phyloP scores from a whole-genome alignment of 2,329 filamentous ascomycete genomes.

The Penicillium rolfsii region DNA sequence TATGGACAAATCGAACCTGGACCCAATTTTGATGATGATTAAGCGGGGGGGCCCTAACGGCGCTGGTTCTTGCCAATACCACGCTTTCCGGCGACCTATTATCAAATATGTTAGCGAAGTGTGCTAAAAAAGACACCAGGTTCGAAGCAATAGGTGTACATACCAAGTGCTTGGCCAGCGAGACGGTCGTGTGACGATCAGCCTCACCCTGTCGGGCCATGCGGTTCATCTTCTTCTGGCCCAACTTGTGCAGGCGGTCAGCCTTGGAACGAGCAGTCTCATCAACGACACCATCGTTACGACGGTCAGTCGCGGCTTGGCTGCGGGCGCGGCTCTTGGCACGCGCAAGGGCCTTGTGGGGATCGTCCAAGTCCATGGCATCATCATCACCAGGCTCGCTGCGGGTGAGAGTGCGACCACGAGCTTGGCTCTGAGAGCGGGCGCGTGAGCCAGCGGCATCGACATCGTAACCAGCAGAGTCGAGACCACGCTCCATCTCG shows the following conservation, averaged over 20 bases:
- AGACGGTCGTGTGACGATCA: slow-evolving; percentile 82
- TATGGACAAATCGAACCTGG: slow-evolving; percentile 20
- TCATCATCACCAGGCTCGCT: slow-evolving; percentile 68
- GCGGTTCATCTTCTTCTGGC: slow-evolving; percentile 98
- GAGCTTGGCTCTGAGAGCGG: slow-evolving; percentile 60
- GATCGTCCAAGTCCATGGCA: slow-evolving; percentile 64
- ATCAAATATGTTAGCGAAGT: slow-evolving; percentile 35
- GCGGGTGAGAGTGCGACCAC: slow-evolving; percentile 71
- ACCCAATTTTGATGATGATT: slow-evolving; percentile 35
- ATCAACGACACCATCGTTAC: slow-evolving; percentile 63
- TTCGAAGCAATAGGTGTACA: slow-evolving; percentile 41
- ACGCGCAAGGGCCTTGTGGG: slow-evolving; percentile 59
- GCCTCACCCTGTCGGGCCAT: slow-evolving; percentile 97
- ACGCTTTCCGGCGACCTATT: slow-evolving; percentile 83
- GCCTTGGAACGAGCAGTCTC: slow-evolving; percentile 72
- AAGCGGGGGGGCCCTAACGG: slow-evolving; percentile 38
- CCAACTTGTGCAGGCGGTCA: slow-evolving; percentile 82
- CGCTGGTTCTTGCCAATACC: slow-evolving; percentile 80
- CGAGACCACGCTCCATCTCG: slow-evolving; percentile 83
- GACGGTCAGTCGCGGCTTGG: slow-evolving; percentile 54
- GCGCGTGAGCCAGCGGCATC: slow-evolving; percentile 73
- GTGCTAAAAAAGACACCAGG: neutral
- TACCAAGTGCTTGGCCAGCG: slow-evolving; percentile 89
- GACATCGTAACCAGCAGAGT: slow-evolving; percentile 83
- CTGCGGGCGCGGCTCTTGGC: slow-evolving; percentile 72